phyloP scores from a whole-genome alignment of 208 protist genomes.

The Trypanosoma congolense region DNA sequence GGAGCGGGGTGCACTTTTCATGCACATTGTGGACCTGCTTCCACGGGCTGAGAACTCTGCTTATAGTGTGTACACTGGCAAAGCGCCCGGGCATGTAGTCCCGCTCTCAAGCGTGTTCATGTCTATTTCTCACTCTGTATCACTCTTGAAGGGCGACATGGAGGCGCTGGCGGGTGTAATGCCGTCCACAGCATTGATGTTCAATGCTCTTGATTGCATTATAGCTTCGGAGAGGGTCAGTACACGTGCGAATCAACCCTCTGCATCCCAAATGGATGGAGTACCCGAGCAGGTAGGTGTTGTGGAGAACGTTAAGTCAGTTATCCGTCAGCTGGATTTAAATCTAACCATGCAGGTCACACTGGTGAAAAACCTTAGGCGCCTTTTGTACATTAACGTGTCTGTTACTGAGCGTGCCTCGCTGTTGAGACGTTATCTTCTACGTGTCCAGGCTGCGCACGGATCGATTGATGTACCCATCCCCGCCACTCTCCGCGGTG shows the following conservation, averaged over 20 bases:
- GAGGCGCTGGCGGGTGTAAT: slow-evolving; percentile 10
- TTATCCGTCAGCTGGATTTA: slow-evolving; percentile 29
- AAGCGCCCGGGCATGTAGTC: slow-evolving; percentile 5
- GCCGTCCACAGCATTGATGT: not conserved
- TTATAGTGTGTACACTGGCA: not conserved
- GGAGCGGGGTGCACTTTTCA: slow-evolving; percentile 42
- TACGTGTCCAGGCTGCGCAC: slow-evolving; percentile 3
- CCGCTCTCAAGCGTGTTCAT: slow-evolving; percentile 19
- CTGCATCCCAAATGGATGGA: not conserved
- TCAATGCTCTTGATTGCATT: slow-evolving; percentile 17
- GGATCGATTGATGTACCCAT: slow-evolving; percentile 27
- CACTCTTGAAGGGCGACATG: slow-evolving; percentile 7
- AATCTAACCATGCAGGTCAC: slow-evolving; percentile 31
- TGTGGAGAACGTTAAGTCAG: slow-evolving; percentile 18
- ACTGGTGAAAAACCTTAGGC: slow-evolving; percentile 25
- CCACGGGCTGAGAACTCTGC: too few relatives aligned
- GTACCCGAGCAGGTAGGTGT: not conserved
- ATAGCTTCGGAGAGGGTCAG: slow-evolving; percentile 9
- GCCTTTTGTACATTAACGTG: slow-evolving; percentile 2
- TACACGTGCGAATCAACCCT: not conserved
- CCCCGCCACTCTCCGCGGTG: slow-evolving; percentile 73
- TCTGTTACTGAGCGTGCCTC: not conserved
- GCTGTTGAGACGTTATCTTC: slow-evolving; percentile 27
- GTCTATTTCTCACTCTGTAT: slow-evolving; percentile 3
- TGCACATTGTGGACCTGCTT: slow-evolving; percentile 2